Percentiles rank a stretch among this genome's conserved stretches.
Evolutionary conservation across 2,329 filamentous ascomycete genomes (phyloP).

Genomic region (Podosphaera xanthii): DNA sequence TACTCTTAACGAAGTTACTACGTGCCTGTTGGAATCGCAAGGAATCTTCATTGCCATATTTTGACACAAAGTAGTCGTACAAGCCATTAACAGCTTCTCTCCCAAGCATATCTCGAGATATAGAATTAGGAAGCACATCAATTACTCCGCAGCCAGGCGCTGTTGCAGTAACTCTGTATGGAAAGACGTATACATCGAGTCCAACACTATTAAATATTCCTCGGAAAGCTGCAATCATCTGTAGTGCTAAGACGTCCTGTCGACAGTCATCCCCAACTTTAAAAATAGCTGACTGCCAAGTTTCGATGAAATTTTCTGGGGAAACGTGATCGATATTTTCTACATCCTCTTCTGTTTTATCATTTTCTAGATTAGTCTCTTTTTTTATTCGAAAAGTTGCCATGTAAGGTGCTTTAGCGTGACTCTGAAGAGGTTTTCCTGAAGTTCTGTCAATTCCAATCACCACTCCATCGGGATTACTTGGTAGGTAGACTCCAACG

Average conservation of each 20-base stretch:
- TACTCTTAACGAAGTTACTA: conserved; percentile 95
- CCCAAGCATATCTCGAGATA: conserved; percentile 95
- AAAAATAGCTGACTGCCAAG: conserved; percentile 99
- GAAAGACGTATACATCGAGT: conserved; percentile 89
- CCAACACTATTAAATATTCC: conserved; percentile 92
- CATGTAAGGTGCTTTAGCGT: conserved; percentile 98
- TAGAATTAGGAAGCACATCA: conserved; percentile 90
- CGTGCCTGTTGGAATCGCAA: conserved; percentile 86
- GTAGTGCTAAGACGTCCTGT: conserved; percentile 85
- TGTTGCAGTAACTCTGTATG: conserved; percentile 90
- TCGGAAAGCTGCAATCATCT: conserved; percentile 94
- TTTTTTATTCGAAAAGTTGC: conserved; percentile 95
- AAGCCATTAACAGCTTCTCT: conserved; percentile 94
- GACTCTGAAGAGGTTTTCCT: conserved; percentile 87
- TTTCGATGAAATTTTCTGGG: conserved; percentile 46
- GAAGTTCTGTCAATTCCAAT: conserved; percentile 97
- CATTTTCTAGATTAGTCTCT: conserved; percentile 33
- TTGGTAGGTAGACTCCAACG: conserved; percentile 88
- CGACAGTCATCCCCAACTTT: conserved; percentile 98
- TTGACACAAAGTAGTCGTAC: conserved; percentile 94
- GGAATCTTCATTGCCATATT: conserved; percentile 91
- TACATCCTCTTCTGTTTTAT: conserved; percentile 27
- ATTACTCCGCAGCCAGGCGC: conserved; percentile 95
- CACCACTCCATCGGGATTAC: conserved; percentile 89
- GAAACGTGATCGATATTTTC: conserved; percentile 18